A percentile compares a stretch with the other conserved stretches of the same genome.
Evolutionary conservation across 1,139 yeast species (phyloP).

Genomic region (Pichia terricola): DNA sequence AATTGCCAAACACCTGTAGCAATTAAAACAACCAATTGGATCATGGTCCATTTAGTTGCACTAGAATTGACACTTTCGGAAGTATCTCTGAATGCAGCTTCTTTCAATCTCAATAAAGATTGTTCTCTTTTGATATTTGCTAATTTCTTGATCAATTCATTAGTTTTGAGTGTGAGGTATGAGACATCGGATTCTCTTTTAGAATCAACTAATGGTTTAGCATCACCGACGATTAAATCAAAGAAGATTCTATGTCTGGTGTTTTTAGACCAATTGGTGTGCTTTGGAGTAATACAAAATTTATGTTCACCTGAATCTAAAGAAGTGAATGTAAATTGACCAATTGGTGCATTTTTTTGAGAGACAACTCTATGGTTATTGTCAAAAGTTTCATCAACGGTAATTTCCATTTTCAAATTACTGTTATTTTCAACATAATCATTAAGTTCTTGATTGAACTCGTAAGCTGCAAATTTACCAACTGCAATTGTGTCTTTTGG

Average conservation of each 20-base stretch:
- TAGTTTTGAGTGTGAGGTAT: conserved; percentile 33
- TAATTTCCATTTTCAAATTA: conserved; percentile 29
- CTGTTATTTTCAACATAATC: conserved; percentile 28
- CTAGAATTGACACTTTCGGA: conserved; percentile 44
- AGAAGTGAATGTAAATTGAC: conserved; percentile 55
- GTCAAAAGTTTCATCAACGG: conserved; percentile 51
- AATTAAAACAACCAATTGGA: conserved; percentile 37
- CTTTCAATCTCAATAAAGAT: conserved; percentile 40
- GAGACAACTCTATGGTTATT: conserved; percentile 47
- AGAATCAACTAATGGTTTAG: conserved; percentile 35
- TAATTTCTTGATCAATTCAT: conserved; percentile 36
- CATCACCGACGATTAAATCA: conserved; percentile 42
- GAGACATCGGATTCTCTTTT: conserved; percentile 36
- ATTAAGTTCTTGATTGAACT: conserved; percentile 25
- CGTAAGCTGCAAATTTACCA: conserved; percentile 32
- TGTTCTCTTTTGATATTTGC: conserved; percentile 45
- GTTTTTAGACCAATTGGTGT: conserved; percentile 33
- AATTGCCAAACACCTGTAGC: conserved; percentile 33
- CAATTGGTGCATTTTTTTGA: conserved; percentile 40
- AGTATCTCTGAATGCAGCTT: conserved; percentile 42
- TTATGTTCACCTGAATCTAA: conserved; percentile 55
- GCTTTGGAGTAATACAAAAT: conserved; percentile 48
- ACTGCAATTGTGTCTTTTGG: conserved; percentile 40
- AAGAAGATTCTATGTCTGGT: conserved; percentile 34
- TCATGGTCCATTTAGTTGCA: conserved; percentile 46